Evolutionary conservation across 305 asterid species (phyloP).

Genomic region (Fraxinus velutina): DNA sequence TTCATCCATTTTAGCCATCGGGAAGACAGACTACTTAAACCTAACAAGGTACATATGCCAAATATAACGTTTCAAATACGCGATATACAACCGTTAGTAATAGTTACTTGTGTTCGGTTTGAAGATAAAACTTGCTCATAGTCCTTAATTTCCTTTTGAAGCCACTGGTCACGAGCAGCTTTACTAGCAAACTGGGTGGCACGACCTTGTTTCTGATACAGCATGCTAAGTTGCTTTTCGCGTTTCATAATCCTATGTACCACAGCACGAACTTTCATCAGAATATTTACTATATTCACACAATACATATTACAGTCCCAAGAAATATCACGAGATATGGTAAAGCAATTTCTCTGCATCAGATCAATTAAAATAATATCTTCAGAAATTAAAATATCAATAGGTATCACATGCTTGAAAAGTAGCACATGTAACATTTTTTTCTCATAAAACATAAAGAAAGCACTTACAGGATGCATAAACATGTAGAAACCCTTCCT

Average conservation of each 20-base stretch:
- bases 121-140: conserved; percentile 81
- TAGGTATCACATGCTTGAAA: background rate
- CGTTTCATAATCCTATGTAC: conserved; percentile 79
- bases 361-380: background rate
- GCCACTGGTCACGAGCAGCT: conserved; percentile 96
- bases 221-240: conserved; percentile 96
- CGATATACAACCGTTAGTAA: conserved; percentile 15
- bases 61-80: conserved; percentile 3
- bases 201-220: conserved; percentile 98
- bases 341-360: background rate
- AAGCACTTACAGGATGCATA: background rate
- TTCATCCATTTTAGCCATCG: conserved; percentile 12
- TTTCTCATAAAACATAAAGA: background rate
- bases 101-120: conserved; percentile 59
- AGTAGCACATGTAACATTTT: background rate
- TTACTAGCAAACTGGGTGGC: conserved; percentile 87
- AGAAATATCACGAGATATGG: conserved; percentile 12
- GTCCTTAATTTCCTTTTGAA: conserved; percentile 80
- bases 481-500: background rate
- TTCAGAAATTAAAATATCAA: background rate
- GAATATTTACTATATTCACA: conserved; percentile 2
- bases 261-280: conserved; percentile 5
- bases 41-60: background rate
- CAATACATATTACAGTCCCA: conserved; percentile 4
- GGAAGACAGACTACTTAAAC: conserved; percentile 3